Base-by-base conservation (phyloP, 1,284 basidiomycete species). In the Prillingera fragicola region DNA sequence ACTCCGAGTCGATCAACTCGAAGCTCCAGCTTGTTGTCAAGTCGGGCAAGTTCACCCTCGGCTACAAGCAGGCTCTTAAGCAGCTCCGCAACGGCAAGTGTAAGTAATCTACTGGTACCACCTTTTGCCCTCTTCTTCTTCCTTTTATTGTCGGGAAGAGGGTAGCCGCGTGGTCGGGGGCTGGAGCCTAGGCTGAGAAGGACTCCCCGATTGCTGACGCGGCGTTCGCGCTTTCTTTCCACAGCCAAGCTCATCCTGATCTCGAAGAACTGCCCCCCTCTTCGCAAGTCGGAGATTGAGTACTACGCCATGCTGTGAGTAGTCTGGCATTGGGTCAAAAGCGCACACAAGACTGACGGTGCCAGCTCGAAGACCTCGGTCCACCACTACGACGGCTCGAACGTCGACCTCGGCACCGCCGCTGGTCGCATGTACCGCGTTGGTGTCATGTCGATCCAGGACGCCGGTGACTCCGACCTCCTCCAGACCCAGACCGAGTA, bases 371-470 rank as follows among this genome's bases (percentile, higher is more conserved):
- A 96, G 80, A 96, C 92, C 50, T 82, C 84, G 53, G 91, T 96
- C 41, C 92, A 96, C 78, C 92, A 96, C 79, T 96, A 90, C 70
- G 79, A 85, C 62, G 94, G 94, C 62, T 90, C 90, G 60, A 98
- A 99, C 74, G 90, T 92, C 65, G 88, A 94, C 50, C 85, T 99
- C 59, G 95, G 95, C 56, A 99, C 95, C 54, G 95, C 95, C 73
- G 91, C 95, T 57, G 95, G 95, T 75, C 95, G 94, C 78, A 83
- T 98, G 60, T 99, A 97, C 87, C 90, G 94, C 65, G 94, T 98
- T 55, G 94, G 94, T 80, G 88, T 96, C 70, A 94, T 97, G 88
- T 92, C 92, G 63, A 83, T 98, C 74, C 79, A 84, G 64, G 91
- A 96, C 77, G 87, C 86, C 62, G 95, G 94, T 73, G 94, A 98